Percentiles rank a stretch among this genome's conserved stretches.
These are phyloP conservation scores for Gossypium lobatum DNA, from an alignment of 441 rosid genomes.

Conservation along the genomic window DNA sequence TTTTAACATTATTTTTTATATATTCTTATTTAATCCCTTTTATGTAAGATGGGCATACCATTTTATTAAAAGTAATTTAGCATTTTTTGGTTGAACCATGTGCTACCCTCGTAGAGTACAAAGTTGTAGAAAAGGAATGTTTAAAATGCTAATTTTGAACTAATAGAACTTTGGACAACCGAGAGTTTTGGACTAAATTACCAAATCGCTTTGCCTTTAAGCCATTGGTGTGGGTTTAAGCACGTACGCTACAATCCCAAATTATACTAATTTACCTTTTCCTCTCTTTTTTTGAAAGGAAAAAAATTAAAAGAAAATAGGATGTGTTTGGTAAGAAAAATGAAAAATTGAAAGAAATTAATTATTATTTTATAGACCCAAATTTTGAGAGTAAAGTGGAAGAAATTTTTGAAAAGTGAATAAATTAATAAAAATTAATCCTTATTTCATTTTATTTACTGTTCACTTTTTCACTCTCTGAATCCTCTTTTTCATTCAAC, in stretches of 20 bases:
- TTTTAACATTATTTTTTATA: neutral
- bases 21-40: slow-evolving; percentile 1
- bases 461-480: too few relatives aligned
- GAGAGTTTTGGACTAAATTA: neutral
- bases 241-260: neutral
- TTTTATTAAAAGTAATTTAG: neutral
- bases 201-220: neutral
- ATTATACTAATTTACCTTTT: too few relatives aligned
- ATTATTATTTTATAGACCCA: too few relatives aligned
- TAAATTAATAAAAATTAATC: too few relatives aligned
- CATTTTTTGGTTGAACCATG: neutral
- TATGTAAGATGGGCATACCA: neutral
- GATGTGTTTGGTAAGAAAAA: too few relatives aligned
- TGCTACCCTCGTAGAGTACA: neutral
- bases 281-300: too few relatives aligned
- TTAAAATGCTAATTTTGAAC: neutral
- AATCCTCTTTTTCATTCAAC: too few relatives aligned
- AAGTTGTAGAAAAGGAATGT: neutral
- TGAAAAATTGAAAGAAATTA: too few relatives aligned
- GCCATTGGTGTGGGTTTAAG: slow-evolving; percentile 1
- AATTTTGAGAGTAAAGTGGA: too few relatives aligned
- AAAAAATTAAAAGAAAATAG: too few relatives aligned
- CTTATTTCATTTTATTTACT: too few relatives aligned
- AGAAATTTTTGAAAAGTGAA: too few relatives aligned
- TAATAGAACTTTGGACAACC: neutral